Evolutionary conservation across 2,329 filamentous ascomycete species (phyloP), one percentile per base, ranked within the genome.

Genomic region (Lecanicillium sp.): DNA sequence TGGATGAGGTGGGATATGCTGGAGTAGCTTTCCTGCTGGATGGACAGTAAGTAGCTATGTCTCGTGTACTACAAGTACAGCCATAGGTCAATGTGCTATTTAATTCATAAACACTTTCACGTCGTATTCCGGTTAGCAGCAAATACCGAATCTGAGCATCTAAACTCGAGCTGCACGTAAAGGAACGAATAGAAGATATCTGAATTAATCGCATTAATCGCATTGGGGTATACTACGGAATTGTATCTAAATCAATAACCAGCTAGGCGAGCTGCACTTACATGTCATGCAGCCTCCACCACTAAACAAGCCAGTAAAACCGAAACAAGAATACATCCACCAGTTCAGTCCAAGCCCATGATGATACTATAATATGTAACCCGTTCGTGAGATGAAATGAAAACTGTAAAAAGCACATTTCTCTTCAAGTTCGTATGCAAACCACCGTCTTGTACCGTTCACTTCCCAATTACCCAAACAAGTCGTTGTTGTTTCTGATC

Each of bases 141-240:
- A 12, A 41, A 17, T 22, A 29, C 29, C 34, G 22, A 12, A 11
- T 27, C 18, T 13, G 1, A 18, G 22, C 4, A 17, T 18, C 29
- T 33, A 29, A 28, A 13, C 20, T n/a, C n/a, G n/a, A n/a, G n/a
- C n/a, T n/a, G n/a, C n/a, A n/a, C n/a, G n/a, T n/a, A n/a, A n/a
- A n/a, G n/a, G n/a, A n/a, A n/a, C n/a, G n/a, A n/a, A n/a, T n/a
- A n/a, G n/a, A n/a, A n/a, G n/a, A n/a, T n/a, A n/a, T n/a, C n/a
- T n/a, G n/a, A n/a, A 25, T 25, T 25, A 25, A 25, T 25, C 50
- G 49, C 49, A 59, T 59, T 60, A 59, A 42, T 54, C 49, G 44
- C 51, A 45, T 51, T 49, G 50, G 59, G 59, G 59, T 61, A 61
- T 62, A 61, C 56, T 60, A 54, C 50, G 44, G 54, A 56, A 48